These are phyloP conservation scores for Russula lepida DNA, from an alignment of 768 basidiomycete genomes.

Conservation along the genomic window DNA sequence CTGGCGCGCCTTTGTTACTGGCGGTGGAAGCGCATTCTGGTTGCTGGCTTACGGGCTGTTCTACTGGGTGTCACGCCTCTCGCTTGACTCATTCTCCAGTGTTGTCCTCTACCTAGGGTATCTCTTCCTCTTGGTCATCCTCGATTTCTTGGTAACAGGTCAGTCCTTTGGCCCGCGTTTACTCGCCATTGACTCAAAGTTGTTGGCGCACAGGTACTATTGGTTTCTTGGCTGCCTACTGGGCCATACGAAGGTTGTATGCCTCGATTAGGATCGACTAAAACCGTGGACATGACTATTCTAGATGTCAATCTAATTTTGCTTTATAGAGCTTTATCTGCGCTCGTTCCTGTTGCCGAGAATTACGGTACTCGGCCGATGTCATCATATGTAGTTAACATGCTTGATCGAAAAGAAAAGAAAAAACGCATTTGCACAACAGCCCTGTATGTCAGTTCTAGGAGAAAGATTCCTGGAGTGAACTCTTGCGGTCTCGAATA, in stretches of 20 bases:
- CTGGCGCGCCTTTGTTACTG: conserved; percentile 88
- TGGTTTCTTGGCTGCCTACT: conserved; percentile 85
- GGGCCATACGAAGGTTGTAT: conserved; percentile 82
- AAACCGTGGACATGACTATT: neutral
- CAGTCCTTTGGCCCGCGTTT: conserved; percentile 23
- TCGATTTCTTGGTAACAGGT: conserved; percentile 88
- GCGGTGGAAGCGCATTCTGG: conserved; percentile 92
- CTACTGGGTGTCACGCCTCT: conserved; percentile 83
- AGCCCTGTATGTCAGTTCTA: neutral
- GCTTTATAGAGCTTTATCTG: neutral
- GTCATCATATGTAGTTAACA: neutral
- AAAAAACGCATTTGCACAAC: neutral
- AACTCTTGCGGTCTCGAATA: neutral
- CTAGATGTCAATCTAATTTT: neutral
- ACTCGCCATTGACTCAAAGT: neutral
- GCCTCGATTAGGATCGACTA: conserved; percentile 71
- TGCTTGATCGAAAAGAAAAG: neutral
- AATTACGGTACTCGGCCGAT: neutral
- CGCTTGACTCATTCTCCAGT: conserved; percentile 72
- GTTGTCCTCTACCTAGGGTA: conserved; percentile 86
- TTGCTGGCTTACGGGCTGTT: conserved; percentile 80
- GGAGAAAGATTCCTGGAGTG: neutral
- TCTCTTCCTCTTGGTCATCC: conserved; percentile 68
- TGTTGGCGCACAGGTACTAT: conserved; percentile 58
- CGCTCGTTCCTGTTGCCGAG: neutral